Evolutionary conservation across 345 rosid species (phyloP), one percentile per base, ranked within the genome.

Genomic region (Rhodomyrtus tomentosa): DNA sequence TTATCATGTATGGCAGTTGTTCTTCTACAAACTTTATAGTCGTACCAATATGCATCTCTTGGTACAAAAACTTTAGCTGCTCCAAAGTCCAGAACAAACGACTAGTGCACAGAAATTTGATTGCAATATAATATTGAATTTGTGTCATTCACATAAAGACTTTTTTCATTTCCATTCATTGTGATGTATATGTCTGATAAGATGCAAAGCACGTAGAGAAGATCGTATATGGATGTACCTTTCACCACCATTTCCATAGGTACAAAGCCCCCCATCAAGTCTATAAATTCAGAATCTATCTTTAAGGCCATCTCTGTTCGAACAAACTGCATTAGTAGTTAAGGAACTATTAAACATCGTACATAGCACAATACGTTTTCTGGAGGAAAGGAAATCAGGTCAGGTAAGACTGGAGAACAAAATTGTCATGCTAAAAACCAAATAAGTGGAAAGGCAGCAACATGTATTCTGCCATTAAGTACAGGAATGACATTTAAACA

Each of bases 231-330:
- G 48, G 24, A 48, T 36, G 54, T 89, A 97, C 98, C 99, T 94
- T 92, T 92, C 86, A 95, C 84, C 82, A 97, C 91, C 89, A 89
- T 84, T 88, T 94, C 91, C 94, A 95, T 92, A 48, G 95, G 91
- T 88, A 97, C 81, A 92, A 82, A 97, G 87, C 99, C 99, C 52
- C 99, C 99, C 81, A 86, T 12, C 81, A 53, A 27, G 82, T 87
- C 88, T 83, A 94, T 12, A 49, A 92, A 32, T 38, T 84, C 85
- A 55, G 87, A 4, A 36, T n/a, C 83, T 29, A 90, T 50, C 81
- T 52, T 49, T 86, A 50, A 84, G 49, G 59, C 94, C 95, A 95
- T 81, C 18, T 93, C 95, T 52, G 99, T 96, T 88, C 85, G 82
- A 83, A 95, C 93, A 89, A 96, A 94, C 98, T 96, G 95, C 95